Base-by-base conservation (phyloP, 768 basidiomycete genomes). In the Phylloporus sp. region DNA sequence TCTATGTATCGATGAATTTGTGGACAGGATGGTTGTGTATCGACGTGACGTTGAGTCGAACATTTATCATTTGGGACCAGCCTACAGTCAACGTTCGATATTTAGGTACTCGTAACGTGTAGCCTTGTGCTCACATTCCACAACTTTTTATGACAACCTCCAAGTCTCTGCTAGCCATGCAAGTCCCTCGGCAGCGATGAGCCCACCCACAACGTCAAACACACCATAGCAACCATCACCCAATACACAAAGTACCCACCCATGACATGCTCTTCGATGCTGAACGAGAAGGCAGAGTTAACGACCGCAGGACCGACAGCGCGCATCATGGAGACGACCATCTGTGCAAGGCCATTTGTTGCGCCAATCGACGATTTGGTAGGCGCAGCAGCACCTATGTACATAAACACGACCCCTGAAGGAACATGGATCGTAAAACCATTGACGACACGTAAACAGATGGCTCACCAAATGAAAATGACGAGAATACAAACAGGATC, bases 331-430 rank as follows among this genome's bases (percentile, higher is more conserved):
- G 67, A 70, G 6, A 69, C 69, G 27, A 56, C 18, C 49, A 52
- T 55, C 29, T 66, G 63, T 5, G 67, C 65, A 22, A 82, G 51
- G 6, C 87, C 87, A 59, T 88, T 86, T 16, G 82, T 85, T 15
- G 85, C 80, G 16, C 87, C 87, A 11, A 88, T 73, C 9, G 84
- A 80, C 16, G 78, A 78, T 52, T 75, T 74, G 62, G 84, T 85
- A 16, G 86, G 86, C 0, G 87, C 72, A 26, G 86, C 75, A 26
- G 79, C 78, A 40, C 76, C 71, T 50, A 90, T 81, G 59, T 79
- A 86, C 47, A 89, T 86, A 67, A 88, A 86, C 29, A 85, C 72
- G 29, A 82, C 76, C 13, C 81, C 87, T 87, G 45, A 15, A 45
- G 56, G 11, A 27, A 40, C 10, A 9, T 18, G 2, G 13, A 36